Percentiles rank a stretch among this genome's conserved stretches.
These are phyloP conservation scores for Botryobasidium botryosum DNA, from an alignment of 768 basidiomycete species.

Conservation along the genomic window DNA sequence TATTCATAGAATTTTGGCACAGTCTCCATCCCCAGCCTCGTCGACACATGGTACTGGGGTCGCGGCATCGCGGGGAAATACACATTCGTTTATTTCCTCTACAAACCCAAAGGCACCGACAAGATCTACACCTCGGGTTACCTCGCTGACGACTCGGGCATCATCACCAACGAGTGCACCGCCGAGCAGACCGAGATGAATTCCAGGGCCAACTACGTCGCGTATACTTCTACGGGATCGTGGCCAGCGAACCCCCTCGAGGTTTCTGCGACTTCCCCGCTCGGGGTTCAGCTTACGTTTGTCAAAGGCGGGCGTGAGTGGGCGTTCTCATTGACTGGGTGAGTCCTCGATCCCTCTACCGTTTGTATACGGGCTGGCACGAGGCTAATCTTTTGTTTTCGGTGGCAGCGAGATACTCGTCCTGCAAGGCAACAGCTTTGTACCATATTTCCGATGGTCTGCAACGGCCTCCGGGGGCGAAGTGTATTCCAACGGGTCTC, in stretches of 20 bases:
- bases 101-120: background rate
- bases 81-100: background rate
- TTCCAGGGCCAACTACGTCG: too few relatives aligned
- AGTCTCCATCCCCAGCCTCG: background rate
- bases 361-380: too few relatives aligned
- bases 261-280: background rate
- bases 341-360: too few relatives aligned
- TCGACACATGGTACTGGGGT: constrained; percentile 1
- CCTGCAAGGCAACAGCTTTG: background rate
- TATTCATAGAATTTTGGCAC: background rate
- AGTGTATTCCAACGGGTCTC: background rate
- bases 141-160: background rate
- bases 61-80: background rate
- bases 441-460: background rate
- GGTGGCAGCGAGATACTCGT: too few relatives aligned
- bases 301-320: too few relatives aligned
- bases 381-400: too few relatives aligned
- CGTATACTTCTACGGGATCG: background rate
- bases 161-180: background rate
- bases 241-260: background rate
- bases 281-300: too few relatives aligned
- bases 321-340: too few relatives aligned
- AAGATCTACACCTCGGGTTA: background rate
- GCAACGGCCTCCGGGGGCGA: background rate
- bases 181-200: background rate